Evolutionary conservation across 139 green algal species (phyloP).

Genomic region (Zygnema circumcarinatum): DNA sequence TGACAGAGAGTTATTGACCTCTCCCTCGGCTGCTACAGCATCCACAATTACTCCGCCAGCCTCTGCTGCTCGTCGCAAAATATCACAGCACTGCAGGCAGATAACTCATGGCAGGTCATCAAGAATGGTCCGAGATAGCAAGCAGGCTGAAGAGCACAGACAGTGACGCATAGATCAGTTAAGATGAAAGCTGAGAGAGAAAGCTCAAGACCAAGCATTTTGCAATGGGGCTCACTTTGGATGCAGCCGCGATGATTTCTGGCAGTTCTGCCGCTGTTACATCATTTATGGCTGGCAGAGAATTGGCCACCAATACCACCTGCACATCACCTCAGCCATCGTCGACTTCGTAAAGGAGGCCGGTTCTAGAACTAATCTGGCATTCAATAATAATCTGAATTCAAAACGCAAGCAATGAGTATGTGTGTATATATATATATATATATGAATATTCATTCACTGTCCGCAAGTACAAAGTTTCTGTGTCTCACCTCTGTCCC

Average conservation of each 20-base stretch:
- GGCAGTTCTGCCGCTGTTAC: conserved; percentile 88
- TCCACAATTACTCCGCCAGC: conserved; percentile 30
- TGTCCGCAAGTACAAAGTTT: background rate
- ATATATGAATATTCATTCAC: background rate
- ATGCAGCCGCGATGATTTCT: conserved; percentile 17
- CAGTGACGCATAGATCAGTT: no score
- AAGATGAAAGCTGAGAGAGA: no score
- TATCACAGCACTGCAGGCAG: conserved; percentile 5
- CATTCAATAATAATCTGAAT: no score
- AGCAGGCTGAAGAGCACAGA: no score
- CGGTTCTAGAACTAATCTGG: no score
- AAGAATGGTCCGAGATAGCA: no score
- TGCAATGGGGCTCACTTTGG: conserved; percentile 35
- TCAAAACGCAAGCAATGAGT: background rate
- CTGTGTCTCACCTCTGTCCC: conserved; percentile 86
- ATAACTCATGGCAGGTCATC: no score
- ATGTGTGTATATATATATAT: background rate
- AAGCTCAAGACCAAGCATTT: no score
- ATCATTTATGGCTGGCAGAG: conserved; percentile 96
- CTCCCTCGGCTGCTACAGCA: background rate
- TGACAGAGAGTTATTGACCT: background rate
- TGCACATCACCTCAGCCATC: conserved; percentile 20
- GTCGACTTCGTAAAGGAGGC: no score
- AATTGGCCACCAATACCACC: conserved; percentile 93
- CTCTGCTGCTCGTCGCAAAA: conserved; percentile 7